These are phyloP conservation scores for Handroanthus guayacan DNA, from an alignment of 257 asterid genomes.

Conservation along the genomic window DNA sequence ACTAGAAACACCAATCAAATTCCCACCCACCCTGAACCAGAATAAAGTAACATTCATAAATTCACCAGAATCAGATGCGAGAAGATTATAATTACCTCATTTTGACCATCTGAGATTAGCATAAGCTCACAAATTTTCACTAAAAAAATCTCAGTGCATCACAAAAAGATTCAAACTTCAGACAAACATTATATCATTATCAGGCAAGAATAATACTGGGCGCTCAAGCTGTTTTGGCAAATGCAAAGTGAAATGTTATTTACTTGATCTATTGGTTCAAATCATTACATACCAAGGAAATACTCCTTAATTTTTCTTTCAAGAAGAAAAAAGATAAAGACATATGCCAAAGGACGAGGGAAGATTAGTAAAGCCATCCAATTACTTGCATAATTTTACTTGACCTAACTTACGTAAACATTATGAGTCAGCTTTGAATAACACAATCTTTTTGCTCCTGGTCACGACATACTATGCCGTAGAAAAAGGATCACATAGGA, in stretches of 20 bases:
- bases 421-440: background rate
- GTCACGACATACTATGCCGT: background rate
- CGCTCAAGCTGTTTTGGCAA: slow-evolving; percentile 25
- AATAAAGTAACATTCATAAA: background rate
- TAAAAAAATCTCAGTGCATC: background rate
- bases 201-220: slow-evolving; percentile 3
- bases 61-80: background rate
- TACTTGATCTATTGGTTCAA: background rate
- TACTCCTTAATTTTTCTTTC: background rate
- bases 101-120: slow-evolving; percentile 13
- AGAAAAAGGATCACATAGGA: slow-evolving; percentile 1
- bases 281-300: slow-evolving; percentile 4
- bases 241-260: background rate
- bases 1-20: background rate
- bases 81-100: background rate
- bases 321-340: background rate
- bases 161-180: background rate
- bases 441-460: background rate
- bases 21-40: background rate
- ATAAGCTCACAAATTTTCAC: background rate
- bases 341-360: background rate
- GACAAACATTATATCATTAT: background rate
- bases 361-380: slow-evolving; percentile 7
- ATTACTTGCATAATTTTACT: background rate
- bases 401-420: background rate